These are phyloP conservation scores for Trichaptum fuscoviolaceum DNA, from an alignment of 768 basidiomycete genomes.

Conservation along the genomic window DNA sequence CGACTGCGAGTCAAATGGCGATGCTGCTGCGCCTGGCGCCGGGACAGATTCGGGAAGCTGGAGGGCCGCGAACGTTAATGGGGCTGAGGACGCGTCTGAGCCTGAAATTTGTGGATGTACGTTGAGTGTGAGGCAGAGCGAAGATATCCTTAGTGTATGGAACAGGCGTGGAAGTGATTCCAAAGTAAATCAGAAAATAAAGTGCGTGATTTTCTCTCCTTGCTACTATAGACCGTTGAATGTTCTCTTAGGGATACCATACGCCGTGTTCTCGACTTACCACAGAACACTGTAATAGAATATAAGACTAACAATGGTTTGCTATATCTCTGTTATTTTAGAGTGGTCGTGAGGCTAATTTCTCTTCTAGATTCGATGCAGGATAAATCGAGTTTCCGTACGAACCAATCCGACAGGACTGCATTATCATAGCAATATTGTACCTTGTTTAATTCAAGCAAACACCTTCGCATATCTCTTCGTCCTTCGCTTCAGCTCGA, in stretches of 20 bases:
- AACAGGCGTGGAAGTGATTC: slow-evolving; percentile 76
- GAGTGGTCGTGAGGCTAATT: slow-evolving; percentile 1
- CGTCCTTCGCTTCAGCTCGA: too few relatives aligned
- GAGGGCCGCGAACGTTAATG: slow-evolving; percentile 18
- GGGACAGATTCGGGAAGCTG: slow-evolving; percentile 18
- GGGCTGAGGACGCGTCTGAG: slow-evolving; percentile 40
- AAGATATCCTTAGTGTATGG: slow-evolving; percentile 94
- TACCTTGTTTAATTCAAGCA: slow-evolving; percentile 1
- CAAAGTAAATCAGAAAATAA: slow-evolving; percentile 74
- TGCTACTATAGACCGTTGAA: neutral
- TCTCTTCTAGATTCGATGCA: slow-evolving; percentile 70
- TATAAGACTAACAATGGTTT: slow-evolving; percentile 91
- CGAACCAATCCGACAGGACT: slow-evolving; percentile 9
- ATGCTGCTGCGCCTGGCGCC: slow-evolving; percentile 16
- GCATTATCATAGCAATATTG: slow-evolving; percentile 4
- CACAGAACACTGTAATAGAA: slow-evolving; percentile 79
- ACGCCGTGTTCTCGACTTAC: slow-evolving; percentile 67
- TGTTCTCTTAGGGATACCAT: slow-evolving; percentile 65
- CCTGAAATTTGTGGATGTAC: slow-evolving; percentile 94
- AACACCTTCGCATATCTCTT: neutral
- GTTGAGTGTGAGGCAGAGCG: slow-evolving; percentile 86
- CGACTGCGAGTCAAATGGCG: slow-evolving; percentile 44
- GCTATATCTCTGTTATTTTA: slow-evolving; percentile 14
- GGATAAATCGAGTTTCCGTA: slow-evolving; percentile 82
- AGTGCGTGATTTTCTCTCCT: slow-evolving; percentile 43